phyloP scores from a whole-genome alignment of 2,329 filamentous ascomycete species.

The Aspergillus sp. region DNA sequence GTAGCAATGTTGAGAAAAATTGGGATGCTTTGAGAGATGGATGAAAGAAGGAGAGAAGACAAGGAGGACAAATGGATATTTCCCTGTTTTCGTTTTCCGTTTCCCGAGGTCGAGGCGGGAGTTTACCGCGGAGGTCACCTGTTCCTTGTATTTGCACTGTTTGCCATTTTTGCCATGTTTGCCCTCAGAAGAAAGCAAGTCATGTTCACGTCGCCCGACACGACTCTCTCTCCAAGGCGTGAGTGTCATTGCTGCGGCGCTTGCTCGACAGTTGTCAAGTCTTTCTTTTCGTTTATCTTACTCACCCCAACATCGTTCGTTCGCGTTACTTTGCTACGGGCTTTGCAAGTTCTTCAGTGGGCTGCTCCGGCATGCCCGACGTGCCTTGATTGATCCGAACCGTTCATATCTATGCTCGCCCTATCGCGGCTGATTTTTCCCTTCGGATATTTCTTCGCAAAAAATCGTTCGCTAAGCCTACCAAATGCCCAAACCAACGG shows the following conservation, averaged over 20 bases:
- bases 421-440: not conserved
- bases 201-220: constrained; percentile 8
- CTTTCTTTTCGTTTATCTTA: not conserved
- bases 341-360: not conserved
- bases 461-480: not conserved
- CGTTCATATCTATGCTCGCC: not conserved
- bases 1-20: not conserved
- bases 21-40: not conserved
- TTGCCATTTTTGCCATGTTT: not conserved
- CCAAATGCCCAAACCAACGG: not conserved
- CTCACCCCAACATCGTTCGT: not conserved
- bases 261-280: not conserved
- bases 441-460: not conserved
- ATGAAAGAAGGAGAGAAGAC: not conserved
- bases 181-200: constrained; percentile 7
- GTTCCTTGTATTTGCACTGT: not conserved
- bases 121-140: not conserved
- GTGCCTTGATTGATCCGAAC: not conserved
- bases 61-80: not conserved
- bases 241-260: not conserved
- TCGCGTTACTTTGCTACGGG: not conserved
- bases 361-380: not conserved
- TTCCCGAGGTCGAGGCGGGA: too few relatives aligned
- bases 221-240: not conserved
- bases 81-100: not conserved